Evolutionary conservation across 495 filamentous ascomycete genomes (phyloP), one percentile per base, ranked within the genome.

Genomic region (Aspergillus bertholletiae): DNA sequence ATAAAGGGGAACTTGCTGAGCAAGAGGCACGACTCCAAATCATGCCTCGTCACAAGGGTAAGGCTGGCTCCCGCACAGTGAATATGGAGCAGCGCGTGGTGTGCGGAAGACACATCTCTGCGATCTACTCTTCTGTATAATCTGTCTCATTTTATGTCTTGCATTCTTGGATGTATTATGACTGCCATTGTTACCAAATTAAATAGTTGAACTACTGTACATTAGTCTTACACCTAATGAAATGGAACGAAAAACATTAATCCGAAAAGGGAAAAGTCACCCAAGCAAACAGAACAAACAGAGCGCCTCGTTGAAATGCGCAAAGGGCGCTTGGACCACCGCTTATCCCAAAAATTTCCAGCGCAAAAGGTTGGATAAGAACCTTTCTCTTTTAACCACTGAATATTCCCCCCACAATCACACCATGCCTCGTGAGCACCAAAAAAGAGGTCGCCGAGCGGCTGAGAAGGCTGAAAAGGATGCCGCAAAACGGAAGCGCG

Each of bases 1-100:
- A 58, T 9, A 71, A 70, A 24, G 79, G 81, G 58, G 64, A 54
- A n/a, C 57, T 66, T 37, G 78, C 68, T 17, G 74, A 74, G 57
- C 81, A 82, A 45, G 86, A 89, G 43, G 83, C 93, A 59, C 79
- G 94, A 54, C 84, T 97, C 53, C 92, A 96, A 65, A 82, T 96
- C 52, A 92, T 94, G 56, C 92, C 93, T 30, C 75, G 80, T 58
- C 83, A 84, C 64, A 89, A 76, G 65, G 84, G 86, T 24, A 82
- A 73, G 46, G 65, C 92, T 22, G 80, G 81, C 46, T 84, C 81
- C 13, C 80, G 84, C 57, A 85, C 70, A 51, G 85, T 88, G 41
- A 83, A 77, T 59, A 76, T 96, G 58, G 92, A 96, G 71, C 94
- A 97, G 78, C 84, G 84, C 49, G 84, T 97, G 9, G 89, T 89